Conservation (phyloP, 768 basidiomycete species). For the Termitomyces sp. region DNA sequence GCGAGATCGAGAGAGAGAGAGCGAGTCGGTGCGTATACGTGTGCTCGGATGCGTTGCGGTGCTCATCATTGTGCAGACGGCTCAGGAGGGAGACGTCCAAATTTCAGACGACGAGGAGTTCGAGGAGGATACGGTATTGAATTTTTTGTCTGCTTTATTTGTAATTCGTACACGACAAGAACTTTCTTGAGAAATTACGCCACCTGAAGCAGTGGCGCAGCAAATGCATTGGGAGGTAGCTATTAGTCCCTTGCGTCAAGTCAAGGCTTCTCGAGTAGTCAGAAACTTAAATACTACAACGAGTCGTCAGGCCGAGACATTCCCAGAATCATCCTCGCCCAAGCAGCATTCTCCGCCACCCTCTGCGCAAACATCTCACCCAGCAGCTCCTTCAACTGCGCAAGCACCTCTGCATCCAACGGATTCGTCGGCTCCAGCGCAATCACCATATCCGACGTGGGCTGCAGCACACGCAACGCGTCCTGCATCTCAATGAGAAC, state of each 20-base stretch:
- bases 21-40: slow-evolving; percentile 50
- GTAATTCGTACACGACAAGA: no score
- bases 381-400: slow-evolving; percentile 45
- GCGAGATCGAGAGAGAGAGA: slow-evolving; percentile 84
- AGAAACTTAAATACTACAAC: no score
- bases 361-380: slow-evolving; percentile 60
- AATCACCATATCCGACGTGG: slow-evolving; percentile 53
- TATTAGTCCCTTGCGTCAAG: no score
- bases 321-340: slow-evolving; percentile 58
- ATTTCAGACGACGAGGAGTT: slow-evolving; percentile 36
- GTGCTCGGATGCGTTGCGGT: background rate
- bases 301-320: slow-evolving; percentile 13
- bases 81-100: slow-evolving; percentile 36
- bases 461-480: slow-evolving; percentile 55
- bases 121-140: slow-evolving; percentile 25
- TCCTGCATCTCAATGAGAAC: no score
- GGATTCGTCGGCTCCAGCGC: slow-evolving; percentile 45
- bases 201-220: no score
- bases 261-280: no score
- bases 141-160: no score
- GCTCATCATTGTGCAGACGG: slow-evolving; percentile 18
- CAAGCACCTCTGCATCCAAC: slow-evolving; percentile 41
- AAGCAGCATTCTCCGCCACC: slow-evolving; percentile 52
- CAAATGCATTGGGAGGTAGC: no score
- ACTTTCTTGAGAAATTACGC: no score